A percentile compares a stretch with the other conserved stretches of the same genome.
Evolutionary conservation across 129 eudicot species (phyloP).

Genomic region (Silybum marianum): DNA sequence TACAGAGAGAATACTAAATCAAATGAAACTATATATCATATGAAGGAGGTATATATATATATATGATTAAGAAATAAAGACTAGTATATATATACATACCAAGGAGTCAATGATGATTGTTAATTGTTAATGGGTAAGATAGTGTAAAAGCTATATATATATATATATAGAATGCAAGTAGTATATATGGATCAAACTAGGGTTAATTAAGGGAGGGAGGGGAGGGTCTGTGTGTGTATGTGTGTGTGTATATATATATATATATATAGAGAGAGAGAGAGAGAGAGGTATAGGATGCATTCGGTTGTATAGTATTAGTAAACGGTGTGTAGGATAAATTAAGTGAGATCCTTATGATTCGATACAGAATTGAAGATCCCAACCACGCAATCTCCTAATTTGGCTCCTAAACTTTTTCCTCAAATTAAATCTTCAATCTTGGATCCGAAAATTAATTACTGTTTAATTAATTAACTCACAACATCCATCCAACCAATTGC

Average conservation of each 20-base stretch:
- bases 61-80: no score
- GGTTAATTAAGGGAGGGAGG: not conserved
- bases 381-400: not conserved
- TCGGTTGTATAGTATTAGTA: not conserved
- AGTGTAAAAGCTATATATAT: not conserved
- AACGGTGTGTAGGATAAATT: not conserved
- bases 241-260: no score
- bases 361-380: not conserved
- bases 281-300: not conserved
- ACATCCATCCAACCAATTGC: no score
- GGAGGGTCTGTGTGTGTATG: not conserved
- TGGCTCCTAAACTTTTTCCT: not conserved
- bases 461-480: not conserved
- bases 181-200: not conserved
- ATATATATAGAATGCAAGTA: no score
- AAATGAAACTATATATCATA: not conserved
- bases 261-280: not conserved
- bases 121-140: no score
- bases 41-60: not conserved
- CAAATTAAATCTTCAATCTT: not conserved
- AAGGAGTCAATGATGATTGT: no score
- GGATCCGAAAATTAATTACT: not conserved
- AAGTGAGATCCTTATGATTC: not conserved
- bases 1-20: no score
- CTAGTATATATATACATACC: no score